A percentile compares a stretch with the other conserved stretches of the same genome.
Conservation (phyloP, 768 basidiomycete genomes). For the Trametes gibbosa region DNA sequence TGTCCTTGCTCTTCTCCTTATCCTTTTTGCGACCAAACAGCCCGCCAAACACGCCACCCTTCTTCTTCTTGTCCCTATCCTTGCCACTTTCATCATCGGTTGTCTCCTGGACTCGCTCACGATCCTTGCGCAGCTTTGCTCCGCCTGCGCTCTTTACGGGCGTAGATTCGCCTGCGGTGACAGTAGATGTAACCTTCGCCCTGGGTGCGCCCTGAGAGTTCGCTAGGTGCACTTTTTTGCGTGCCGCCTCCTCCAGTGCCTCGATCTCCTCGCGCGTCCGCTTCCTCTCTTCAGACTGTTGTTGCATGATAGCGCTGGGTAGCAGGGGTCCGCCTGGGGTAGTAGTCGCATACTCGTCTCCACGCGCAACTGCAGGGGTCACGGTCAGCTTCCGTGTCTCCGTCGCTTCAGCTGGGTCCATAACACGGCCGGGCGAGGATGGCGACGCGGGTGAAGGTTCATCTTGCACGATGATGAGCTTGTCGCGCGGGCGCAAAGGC, state of each 20-base stretch:
- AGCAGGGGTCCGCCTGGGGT: conserved; percentile 27
- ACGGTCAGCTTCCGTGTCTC: conserved; percentile 78
- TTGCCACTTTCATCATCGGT: conserved; percentile 44
- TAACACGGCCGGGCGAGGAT: conserved; percentile 29
- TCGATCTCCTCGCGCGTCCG: conserved; percentile 50
- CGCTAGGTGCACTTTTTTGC: conserved; percentile 43
- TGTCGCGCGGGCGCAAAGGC: conserved; percentile 46
- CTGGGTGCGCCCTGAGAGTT: conserved; percentile 3
- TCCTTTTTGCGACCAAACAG: conserved; percentile 79
- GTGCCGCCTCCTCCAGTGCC: conserved; percentile 42
- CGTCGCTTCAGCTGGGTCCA: conserved; percentile 66
- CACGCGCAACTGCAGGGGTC: conserved; percentile 76
- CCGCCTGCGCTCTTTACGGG: conserved; percentile 9
- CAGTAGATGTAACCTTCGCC: conserved; percentile 12
- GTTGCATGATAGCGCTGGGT: conserved; percentile 41
- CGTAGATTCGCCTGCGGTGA: neutral
- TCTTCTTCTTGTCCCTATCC: conserved; percentile 58
- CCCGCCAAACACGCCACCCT: conserved; percentile 68
- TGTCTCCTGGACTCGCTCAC: conserved; percentile 30
- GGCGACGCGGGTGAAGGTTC: conserved; percentile 30
- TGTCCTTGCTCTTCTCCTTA: conserved; percentile 61
- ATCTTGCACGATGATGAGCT: conserved; percentile 32
- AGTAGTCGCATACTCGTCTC: conserved; percentile 33
- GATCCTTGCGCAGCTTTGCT: conserved; percentile 46
- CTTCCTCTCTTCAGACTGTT: conserved; percentile 53